These are phyloP conservation scores for Poronia punctata DNA, from an alignment of 495 filamentous ascomycete species.

Conservation along the genomic window DNA sequence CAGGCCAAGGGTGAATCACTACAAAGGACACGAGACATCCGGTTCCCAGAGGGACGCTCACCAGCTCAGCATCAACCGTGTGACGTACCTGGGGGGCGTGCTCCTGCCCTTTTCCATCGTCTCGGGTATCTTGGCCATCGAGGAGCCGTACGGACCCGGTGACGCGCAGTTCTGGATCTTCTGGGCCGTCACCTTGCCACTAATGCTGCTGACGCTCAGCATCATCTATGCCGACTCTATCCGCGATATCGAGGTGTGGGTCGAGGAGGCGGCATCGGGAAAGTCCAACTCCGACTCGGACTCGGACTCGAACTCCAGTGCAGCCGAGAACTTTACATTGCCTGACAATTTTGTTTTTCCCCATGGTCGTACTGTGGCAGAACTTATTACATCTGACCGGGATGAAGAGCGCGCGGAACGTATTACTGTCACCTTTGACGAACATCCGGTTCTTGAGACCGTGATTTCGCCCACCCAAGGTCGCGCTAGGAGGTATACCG, in stretches of 20 bases:
- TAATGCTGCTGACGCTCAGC: slow-evolving; percentile 24
- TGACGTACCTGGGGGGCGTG: slow-evolving; percentile 36
- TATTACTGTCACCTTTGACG: no score
- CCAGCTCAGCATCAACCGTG: slow-evolving; percentile 32
- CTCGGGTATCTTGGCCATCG: slow-evolving; percentile 36
- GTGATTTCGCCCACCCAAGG: no score
- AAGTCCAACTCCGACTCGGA: not conserved
- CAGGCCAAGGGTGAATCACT: slow-evolving; percentile 2
- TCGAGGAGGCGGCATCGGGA: slow-evolving; percentile 27
- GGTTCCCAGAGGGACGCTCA: slow-evolving; percentile 17
- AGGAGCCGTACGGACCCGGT: slow-evolving; percentile 29
- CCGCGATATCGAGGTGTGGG: slow-evolving; percentile 39
- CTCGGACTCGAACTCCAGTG: no score
- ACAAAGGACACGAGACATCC: not conserved
- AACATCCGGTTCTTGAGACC: no score
- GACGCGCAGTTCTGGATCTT: slow-evolving; percentile 33
- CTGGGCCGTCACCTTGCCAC: slow-evolving; percentile 30
- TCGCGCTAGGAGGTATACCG: no score
- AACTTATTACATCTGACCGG: no score
- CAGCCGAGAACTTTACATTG: no score
- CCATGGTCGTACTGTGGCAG: no score
- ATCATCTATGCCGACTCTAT: slow-evolving; percentile 39
- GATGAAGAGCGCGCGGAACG: no score
- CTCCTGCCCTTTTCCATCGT: slow-evolving; percentile 35
- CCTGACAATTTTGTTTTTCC: no score